Percentiles rank a stretch among this genome's conserved stretches.
phyloP scores from a whole-genome alignment of 2,329 filamentous ascomycete species.

The Fusarium sororula region DNA sequence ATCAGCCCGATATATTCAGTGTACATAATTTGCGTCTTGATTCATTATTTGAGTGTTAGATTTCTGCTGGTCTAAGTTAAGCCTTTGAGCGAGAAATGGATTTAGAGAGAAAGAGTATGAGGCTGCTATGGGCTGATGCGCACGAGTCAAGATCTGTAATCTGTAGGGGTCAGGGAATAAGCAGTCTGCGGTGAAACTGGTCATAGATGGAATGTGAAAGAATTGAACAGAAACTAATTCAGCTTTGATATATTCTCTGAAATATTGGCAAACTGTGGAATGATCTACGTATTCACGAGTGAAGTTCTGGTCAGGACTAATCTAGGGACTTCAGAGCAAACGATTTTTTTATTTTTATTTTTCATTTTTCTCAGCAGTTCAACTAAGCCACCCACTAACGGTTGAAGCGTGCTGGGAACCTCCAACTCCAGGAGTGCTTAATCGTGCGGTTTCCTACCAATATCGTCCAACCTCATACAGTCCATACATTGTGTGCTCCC shows the following conservation, averaged over 20 bases:
- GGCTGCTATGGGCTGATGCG: accelerated
- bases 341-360: too few species aligned
- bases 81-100: too few species aligned
- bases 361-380: too few species aligned
- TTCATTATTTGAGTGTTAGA: too few species aligned
- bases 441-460: neutral
- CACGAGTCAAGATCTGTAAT: neutral
- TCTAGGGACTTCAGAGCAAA: too few species aligned
- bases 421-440: too few species aligned
- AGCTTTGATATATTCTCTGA: accelerated
- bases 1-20: too few species aligned
- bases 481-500: neutral
- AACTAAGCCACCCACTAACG: too few species aligned
- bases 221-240: accelerated
- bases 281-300: neutral
- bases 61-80: too few species aligned
- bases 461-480: neutral
- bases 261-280: accelerated
- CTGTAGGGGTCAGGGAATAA: accelerated
- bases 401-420: too few species aligned
- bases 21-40: too few species aligned
- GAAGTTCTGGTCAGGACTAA: accelerated
- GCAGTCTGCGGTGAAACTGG: accelerated
- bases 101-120: too few species aligned
- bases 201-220: accelerated